Percentiles rank a stretch among this genome's conserved stretches.
These are phyloP conservation scores for Colletotrichum coccodes DNA, from an alignment of 2,329 filamentous ascomycete genomes.

Conservation along the genomic window DNA sequence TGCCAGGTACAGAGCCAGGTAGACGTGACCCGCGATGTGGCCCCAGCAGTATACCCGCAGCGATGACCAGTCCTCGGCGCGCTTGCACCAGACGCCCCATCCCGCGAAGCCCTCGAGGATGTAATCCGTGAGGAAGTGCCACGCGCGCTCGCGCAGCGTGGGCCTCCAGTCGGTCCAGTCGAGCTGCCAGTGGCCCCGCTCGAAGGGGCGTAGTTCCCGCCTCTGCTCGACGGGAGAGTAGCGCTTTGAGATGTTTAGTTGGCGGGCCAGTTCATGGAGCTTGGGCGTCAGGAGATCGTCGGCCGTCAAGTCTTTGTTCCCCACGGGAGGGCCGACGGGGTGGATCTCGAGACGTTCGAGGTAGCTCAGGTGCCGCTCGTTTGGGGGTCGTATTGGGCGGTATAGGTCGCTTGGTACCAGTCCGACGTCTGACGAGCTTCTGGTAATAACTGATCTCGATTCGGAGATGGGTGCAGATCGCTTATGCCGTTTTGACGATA, in stretches of 20 bases:
- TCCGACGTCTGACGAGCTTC: slow-evolving; percentile 48
- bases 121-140: slow-evolving; percentile 70
- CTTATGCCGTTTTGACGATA: slow-evolving; percentile 38
- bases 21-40: slow-evolving; percentile 76
- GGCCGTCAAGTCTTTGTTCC: slow-evolving; percentile 52
- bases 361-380: slow-evolving; percentile 36
- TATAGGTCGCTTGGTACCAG: slow-evolving; percentile 29
- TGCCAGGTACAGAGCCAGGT: slow-evolving; percentile 78
- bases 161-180: slow-evolving; percentile 65
- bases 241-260: slow-evolving; percentile 61
- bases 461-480: slow-evolving; percentile 24
- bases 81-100: slow-evolving; percentile 72
- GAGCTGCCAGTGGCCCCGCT: slow-evolving; percentile 84
- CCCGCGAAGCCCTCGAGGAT: slow-evolving; percentile 69
- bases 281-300: slow-evolving; percentile 65
- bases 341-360: slow-evolving; percentile 57
- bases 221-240: slow-evolving; percentile 57
- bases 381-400: slow-evolving; percentile 32
- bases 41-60: slow-evolving; percentile 84
- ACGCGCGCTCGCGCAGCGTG: slow-evolving; percentile 62
- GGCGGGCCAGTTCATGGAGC: slow-evolving; percentile 61
- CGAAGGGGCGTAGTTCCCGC: slow-evolving; percentile 64
- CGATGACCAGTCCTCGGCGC: slow-evolving; percentile 53
- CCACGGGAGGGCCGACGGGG: slow-evolving; percentile 63
- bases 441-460: slow-evolving; percentile 37